Evolutionary conservation across 129 eudicot genomes (phyloP).

Genomic region (Artemisia annua): DNA sequence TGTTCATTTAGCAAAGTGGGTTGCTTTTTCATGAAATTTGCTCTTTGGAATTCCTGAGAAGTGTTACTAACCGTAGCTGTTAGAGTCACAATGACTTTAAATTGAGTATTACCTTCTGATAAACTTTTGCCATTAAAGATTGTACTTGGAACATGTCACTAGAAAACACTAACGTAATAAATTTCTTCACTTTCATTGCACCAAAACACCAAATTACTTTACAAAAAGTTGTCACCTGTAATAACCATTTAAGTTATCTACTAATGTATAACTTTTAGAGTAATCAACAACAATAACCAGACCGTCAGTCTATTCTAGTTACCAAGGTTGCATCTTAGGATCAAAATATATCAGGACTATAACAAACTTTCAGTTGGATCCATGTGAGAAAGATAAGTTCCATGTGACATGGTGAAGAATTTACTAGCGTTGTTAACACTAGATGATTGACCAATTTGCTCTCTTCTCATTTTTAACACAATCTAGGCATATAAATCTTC

Average conservation of each 20-base stretch:
- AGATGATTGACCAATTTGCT: conserved; percentile 4
- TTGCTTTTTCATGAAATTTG: too few species aligned
- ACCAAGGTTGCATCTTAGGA: too few species aligned
- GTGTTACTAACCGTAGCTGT: background rate
- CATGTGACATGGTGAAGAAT: background rate
- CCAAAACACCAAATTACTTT: background rate
- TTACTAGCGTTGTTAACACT: background rate
- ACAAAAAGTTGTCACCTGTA: background rate
- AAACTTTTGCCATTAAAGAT: too few species aligned
- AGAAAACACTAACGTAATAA: background rate
- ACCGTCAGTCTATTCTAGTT: too few species aligned
- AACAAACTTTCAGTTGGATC: background rate
- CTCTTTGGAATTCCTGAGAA: background rate
- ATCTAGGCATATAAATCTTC: conserved; percentile 24
- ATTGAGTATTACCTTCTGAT: too few species aligned
- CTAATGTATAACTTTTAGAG: background rate
- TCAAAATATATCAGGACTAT: too few species aligned
- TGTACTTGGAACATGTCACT: background rate
- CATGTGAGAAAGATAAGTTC: too few species aligned
- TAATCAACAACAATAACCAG: too few species aligned
- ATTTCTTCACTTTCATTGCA: background rate
- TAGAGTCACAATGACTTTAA: background rate
- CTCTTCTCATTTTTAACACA: conserved; percentile 38
- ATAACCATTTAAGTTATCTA: background rate
- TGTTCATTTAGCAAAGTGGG: too few species aligned